Percentiles rank a stretch among this genome's conserved stretches.
These are phyloP conservation scores for Kurtzmaniella quercitrusa DNA, from an alignment of 1,139 yeast genomes.

Conservation along the genomic window DNA sequence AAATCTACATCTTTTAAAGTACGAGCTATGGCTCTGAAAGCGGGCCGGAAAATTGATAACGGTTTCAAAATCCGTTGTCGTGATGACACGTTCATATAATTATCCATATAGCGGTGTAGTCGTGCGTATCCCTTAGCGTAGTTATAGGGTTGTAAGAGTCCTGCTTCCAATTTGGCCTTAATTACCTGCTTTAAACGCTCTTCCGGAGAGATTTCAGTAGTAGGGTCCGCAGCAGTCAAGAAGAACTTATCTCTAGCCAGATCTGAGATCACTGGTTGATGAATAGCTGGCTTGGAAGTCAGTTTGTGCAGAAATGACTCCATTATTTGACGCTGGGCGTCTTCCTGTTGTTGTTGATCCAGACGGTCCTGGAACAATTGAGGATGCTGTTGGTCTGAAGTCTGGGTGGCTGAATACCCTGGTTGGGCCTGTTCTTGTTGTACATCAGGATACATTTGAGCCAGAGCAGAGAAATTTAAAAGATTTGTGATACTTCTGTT, in stretches of 20 bases:
- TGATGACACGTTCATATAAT: slow-evolving; percentile 82
- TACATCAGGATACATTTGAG: slow-evolving; percentile 6
- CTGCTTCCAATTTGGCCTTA: slow-evolving; percentile 92
- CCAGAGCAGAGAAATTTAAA: slow-evolving; percentile 6
- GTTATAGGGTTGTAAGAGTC: slow-evolving; percentile 86
- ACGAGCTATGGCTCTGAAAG: slow-evolving; percentile 89
- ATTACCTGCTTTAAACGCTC: slow-evolving; percentile 93
- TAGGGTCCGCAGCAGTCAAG: slow-evolving; percentile 95
- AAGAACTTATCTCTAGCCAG: slow-evolving; percentile 92
- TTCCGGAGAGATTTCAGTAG: slow-evolving; percentile 91
- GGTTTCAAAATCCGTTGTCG: slow-evolving; percentile 88
- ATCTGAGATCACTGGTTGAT: slow-evolving; percentile 57
- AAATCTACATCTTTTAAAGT: slow-evolving; percentile 88
- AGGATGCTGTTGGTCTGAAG: slow-evolving; percentile 6
- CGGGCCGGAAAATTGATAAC: slow-evolving; percentile 82
- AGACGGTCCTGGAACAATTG: slow-evolving; percentile 1
- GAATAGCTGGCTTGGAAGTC: slow-evolving; percentile 9
- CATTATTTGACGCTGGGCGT: slow-evolving; percentile 3
- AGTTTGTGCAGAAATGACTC: slow-evolving; percentile 6
- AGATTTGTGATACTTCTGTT: slow-evolving; percentile 5
- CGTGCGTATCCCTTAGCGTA: slow-evolving; percentile 94
- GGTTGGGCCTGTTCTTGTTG: slow-evolving; percentile 8
- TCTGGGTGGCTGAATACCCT: slow-evolving; percentile 3
- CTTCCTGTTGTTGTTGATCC: slow-evolving; percentile 3
- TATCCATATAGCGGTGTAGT: slow-evolving; percentile 87